Percentiles rank a stretch among this genome's conserved stretches.
These are phyloP conservation scores for Orobanche coerulescens DNA, from an alignment of 257 asterid genomes.

Conservation along the genomic window DNA sequence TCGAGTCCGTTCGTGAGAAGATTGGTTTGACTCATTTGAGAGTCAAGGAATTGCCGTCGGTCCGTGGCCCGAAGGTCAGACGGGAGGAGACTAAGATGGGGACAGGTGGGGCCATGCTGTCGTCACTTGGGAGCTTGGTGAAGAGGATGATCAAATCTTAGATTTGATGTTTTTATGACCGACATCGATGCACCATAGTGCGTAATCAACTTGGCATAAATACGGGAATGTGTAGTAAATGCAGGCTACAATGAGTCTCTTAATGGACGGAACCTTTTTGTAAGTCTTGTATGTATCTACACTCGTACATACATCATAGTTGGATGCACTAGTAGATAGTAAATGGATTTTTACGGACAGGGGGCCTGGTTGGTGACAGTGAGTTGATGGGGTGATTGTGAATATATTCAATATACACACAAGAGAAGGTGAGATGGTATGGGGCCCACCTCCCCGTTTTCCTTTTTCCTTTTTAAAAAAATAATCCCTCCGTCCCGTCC, in stretches of 20 bases:
- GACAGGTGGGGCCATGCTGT: constrained; percentile 64
- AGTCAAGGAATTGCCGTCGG: constrained; percentile 68
- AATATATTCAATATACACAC: constrained; percentile 19
- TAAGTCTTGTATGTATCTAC: too few species aligned
- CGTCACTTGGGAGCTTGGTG: constrained; percentile 80
- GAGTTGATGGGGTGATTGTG: constrained; percentile 31
- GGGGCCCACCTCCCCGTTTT: constrained; percentile 29
- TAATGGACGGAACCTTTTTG: too few species aligned
- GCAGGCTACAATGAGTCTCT: too few species aligned
- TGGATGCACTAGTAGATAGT: constrained; percentile 35
- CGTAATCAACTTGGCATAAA: too few species aligned
- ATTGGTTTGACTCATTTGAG: constrained; percentile 61
- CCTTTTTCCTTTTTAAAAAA: not conserved
- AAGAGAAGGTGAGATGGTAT: constrained; percentile 23
- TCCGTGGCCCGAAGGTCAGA: constrained; percentile 38
- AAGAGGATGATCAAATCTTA: constrained; percentile 67
- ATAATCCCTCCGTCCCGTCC: too few species aligned
- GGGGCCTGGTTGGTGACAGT: constrained; percentile 27
- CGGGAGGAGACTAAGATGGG: constrained; percentile 35
- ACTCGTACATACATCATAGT: too few species aligned
- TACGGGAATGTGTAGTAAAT: too few species aligned
- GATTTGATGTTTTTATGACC: not conserved
- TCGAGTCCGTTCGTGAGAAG: constrained; percentile 55
- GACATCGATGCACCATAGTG: too few species aligned
- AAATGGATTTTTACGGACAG: constrained; percentile 15